phyloP scores from a whole-genome alignment of 257 asterid species.

The Pogostemon cablin region DNA sequence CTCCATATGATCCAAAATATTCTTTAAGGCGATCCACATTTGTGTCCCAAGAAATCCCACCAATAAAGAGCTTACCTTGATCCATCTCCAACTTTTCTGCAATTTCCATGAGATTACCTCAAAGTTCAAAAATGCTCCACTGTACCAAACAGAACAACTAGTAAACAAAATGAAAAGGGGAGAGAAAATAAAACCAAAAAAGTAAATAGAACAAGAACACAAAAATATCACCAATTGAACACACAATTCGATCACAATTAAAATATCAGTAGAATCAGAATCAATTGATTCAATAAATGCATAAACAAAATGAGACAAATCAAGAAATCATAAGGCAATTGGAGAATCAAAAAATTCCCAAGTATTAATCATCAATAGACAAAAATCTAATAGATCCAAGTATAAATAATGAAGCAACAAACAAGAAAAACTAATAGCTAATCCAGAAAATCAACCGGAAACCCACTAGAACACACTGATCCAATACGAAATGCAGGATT shows the following conservation, averaged over 20 bases:
- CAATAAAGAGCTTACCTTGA: constrained; percentile 79
- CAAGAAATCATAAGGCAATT: background rate
- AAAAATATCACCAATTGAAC: constrained; percentile 13
- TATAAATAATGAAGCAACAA: constrained; percentile 28
- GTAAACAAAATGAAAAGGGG: background rate
- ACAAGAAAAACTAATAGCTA: constrained; percentile 20
- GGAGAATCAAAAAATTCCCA: background rate
- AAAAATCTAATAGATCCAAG: constrained; percentile 57
- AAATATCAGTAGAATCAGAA: constrained; percentile 3
- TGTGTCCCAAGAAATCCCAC: constrained; percentile 93
- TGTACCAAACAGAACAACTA: constrained; percentile 13
- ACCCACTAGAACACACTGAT: constrained; percentile 27
- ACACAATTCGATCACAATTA: constrained; percentile 21
- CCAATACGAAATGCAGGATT: constrained; percentile 43
- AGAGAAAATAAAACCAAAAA: background rate
- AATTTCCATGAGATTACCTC: constrained; percentile 28
- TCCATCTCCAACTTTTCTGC: constrained; percentile 77
- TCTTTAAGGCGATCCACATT: constrained; percentile 78
- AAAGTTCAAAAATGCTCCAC: constrained; percentile 22
- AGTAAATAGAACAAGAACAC: background rate
- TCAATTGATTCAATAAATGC: constrained; percentile 25
- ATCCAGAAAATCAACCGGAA: constrained; percentile 37
- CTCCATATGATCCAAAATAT: constrained; percentile 69
- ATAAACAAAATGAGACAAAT: constrained; percentile 30
- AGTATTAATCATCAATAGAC: constrained; percentile 29